Percentiles rank a stretch among this genome's conserved stretches.
These are phyloP conservation scores for Rhipidocladum racemiflorum DNA, from an alignment of 176 grass and related monocot genomes.

Conservation along the genomic window DNA sequence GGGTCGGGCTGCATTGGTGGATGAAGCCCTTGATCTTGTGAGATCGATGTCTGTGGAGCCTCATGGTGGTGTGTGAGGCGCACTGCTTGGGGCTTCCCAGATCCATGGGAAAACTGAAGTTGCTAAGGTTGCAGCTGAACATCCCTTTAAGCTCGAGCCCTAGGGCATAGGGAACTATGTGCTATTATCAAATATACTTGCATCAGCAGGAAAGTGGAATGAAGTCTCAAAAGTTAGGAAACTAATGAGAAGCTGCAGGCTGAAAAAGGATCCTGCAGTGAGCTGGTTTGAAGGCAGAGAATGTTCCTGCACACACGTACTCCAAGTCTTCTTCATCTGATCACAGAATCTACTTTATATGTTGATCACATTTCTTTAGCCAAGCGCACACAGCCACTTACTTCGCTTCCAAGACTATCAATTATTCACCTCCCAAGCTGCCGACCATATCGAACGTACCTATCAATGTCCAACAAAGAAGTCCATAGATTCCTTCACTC, in stretches of 20 bases:
- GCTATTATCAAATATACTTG: conserved; percentile 59
- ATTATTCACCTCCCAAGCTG: neutral
- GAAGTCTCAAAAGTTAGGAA: conserved; percentile 62
- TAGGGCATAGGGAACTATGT: conserved; percentile 67
- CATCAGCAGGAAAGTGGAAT: conserved; percentile 65
- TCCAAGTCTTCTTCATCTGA: neutral
- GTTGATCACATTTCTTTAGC: neutral
- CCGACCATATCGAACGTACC: conserved; percentile 8
- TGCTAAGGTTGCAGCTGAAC: conserved; percentile 54
- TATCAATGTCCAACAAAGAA: neutral
- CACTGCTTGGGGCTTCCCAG: conserved; percentile 54
- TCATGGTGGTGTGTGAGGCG: conserved; percentile 65
- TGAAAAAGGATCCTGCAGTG: conserved; percentile 65
- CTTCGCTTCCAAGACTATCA: neutral
- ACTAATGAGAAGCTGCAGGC: conserved; percentile 48
- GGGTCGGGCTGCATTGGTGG: conserved; percentile 61
- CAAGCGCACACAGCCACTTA: neutral
- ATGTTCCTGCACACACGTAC: neutral
- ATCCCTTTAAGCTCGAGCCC: conserved; percentile 67
- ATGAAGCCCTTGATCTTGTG: conserved; percentile 59
- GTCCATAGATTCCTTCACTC: neutral
- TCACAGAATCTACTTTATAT: conserved; percentile 24
- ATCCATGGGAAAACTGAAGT: conserved; percentile 59
- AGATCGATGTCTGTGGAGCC: conserved; percentile 53
- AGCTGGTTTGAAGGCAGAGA: conserved; percentile 67